Conservation (phyloP, 495 filamentous ascomycete species). For the Annulohypoxylon maeteangense region DNA sequence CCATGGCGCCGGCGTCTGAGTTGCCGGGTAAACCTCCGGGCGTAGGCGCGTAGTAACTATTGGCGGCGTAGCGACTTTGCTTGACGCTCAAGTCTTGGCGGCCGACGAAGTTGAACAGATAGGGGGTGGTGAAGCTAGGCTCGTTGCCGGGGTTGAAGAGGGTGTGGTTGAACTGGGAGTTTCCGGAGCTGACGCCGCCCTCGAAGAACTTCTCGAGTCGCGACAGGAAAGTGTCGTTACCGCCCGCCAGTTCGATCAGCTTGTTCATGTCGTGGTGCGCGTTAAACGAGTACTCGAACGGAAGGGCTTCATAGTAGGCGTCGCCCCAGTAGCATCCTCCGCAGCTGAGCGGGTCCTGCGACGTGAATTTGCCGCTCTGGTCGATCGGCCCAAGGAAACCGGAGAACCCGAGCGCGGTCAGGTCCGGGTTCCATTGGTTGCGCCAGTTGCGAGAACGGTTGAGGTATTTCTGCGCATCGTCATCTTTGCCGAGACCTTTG, state of each 20-base stretch:
- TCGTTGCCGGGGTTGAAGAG: slow-evolving; percentile 78
- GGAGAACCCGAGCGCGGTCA: slow-evolving; percentile 65
- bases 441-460: slow-evolving; percentile 74
- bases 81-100: slow-evolving; percentile 69
- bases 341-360: slow-evolving; percentile 69
- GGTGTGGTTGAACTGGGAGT: slow-evolving; percentile 60
- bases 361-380: slow-evolving; percentile 63
- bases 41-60: slow-evolving; percentile 64
- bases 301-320: slow-evolving; percentile 69
- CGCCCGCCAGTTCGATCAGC: slow-evolving; percentile 68
- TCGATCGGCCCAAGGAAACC: slow-evolving; percentile 74
- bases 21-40: slow-evolving; percentile 71
- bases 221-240: slow-evolving; percentile 64
- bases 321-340: slow-evolving; percentile 75
- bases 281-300: slow-evolving; percentile 77
- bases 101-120: slow-evolving; percentile 75
- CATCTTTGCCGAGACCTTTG: slow-evolving; percentile 62
- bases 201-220: slow-evolving; percentile 72
- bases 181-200: slow-evolving; percentile 64
- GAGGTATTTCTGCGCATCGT: slow-evolving; percentile 69
- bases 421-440: slow-evolving; percentile 74
- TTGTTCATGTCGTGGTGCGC: slow-evolving; percentile 73
- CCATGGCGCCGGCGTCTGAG: slow-evolving; percentile 76
- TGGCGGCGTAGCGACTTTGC: slow-evolving; percentile 63
- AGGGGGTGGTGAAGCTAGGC: slow-evolving; percentile 74